These are phyloP conservation scores for Kalmanozyma brasiliensis DNA, from an alignment of 1,284 basidiomycete species.

Conservation along the genomic window DNA sequence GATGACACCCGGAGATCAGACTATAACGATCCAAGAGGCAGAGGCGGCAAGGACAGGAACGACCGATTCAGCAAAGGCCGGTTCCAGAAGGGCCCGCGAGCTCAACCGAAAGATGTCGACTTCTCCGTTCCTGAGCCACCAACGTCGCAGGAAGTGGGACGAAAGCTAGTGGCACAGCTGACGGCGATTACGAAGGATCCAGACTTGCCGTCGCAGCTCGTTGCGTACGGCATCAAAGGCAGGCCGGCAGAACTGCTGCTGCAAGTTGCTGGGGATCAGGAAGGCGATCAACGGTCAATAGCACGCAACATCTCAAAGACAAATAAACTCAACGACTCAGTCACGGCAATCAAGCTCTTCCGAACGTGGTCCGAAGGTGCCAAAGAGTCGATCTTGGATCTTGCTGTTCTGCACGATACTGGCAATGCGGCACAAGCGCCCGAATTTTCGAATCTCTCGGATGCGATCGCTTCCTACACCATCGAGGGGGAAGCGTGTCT, in stretches of 20 bases:
- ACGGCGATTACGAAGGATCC: slow-evolving; percentile 12
- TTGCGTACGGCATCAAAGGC: slow-evolving; percentile 39
- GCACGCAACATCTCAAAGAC: neutral
- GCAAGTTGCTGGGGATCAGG: neutral
- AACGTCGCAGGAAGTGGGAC: slow-evolving; percentile 25
- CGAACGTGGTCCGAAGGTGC: slow-evolving; percentile 20
- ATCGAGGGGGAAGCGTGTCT: slow-evolving; percentile 40
- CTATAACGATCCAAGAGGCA: neutral
- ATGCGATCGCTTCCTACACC: slow-evolving; percentile 19
- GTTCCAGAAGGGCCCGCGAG: slow-evolving; percentile 5
- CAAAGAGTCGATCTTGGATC: slow-evolving; percentile 11
- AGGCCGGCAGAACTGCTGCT: slow-evolving; percentile 15
- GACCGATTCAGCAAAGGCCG: slow-evolving; percentile 7
- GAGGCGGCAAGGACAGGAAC: slow-evolving; percentile 2
- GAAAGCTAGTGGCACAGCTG: slow-evolving; percentile 23
- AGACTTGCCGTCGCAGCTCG: slow-evolving; percentile 22
- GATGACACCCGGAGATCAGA: neutral
- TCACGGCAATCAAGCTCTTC: slow-evolving; percentile 19
- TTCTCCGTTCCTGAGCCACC: slow-evolving; percentile 25
- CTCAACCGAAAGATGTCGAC: slow-evolving; percentile 11
- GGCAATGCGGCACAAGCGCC: slow-evolving; percentile 3
- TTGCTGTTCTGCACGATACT: slow-evolving; percentile 16
- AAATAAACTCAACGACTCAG: neutral
- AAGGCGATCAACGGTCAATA: neutral
- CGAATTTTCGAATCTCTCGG: slow-evolving; percentile 13